Evolutionary conservation across 495 filamentous ascomycete genomes (phyloP).

Genomic region (Tetracladium marchalianum): DNA sequence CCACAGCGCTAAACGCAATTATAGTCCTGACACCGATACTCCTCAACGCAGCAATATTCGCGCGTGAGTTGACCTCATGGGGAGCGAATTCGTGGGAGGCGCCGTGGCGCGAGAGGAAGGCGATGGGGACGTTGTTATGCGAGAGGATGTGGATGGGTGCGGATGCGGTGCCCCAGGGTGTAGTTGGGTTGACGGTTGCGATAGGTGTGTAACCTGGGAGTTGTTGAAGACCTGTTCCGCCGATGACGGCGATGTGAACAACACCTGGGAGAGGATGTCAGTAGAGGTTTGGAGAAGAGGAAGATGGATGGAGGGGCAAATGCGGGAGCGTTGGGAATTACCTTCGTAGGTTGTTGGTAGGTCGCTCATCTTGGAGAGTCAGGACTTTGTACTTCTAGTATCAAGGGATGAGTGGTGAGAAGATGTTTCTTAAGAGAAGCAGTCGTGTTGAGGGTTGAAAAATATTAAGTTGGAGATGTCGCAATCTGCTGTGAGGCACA

Average conservation of each 20-base stretch:
- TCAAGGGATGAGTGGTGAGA: no score
- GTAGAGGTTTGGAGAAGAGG: background rate
- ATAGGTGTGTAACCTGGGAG: constrained; percentile 68
- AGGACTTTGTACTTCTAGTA: no score
- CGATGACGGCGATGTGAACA: constrained; percentile 89
- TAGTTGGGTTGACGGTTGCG: constrained; percentile 57
- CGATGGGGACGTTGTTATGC: constrained; percentile 71
- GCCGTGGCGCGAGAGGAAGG: constrained; percentile 92
- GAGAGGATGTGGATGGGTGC: constrained; percentile 85
- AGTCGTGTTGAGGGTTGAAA: no score
- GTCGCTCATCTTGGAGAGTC: constrained; percentile 35
- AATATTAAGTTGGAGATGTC: background rate
- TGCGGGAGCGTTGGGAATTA: constrained; percentile 20
- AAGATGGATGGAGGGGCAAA: background rate
- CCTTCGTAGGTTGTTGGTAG: constrained; percentile 47
- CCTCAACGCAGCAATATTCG: constrained; percentile 92
- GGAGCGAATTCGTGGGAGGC: constrained; percentile 79
- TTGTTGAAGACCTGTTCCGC: constrained; percentile 79
- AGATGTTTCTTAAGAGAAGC: no score
- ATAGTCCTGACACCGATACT: constrained; percentile 79
- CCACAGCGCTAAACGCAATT: constrained; percentile 93
- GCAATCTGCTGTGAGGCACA: no score
- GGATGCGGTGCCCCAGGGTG: constrained; percentile 89
- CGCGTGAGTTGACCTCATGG: constrained; percentile 81
- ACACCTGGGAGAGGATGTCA: constrained; percentile 39